phyloP scores from a whole-genome alignment of 352 stramenopile genomes.

The Pythium sp. region DNA sequence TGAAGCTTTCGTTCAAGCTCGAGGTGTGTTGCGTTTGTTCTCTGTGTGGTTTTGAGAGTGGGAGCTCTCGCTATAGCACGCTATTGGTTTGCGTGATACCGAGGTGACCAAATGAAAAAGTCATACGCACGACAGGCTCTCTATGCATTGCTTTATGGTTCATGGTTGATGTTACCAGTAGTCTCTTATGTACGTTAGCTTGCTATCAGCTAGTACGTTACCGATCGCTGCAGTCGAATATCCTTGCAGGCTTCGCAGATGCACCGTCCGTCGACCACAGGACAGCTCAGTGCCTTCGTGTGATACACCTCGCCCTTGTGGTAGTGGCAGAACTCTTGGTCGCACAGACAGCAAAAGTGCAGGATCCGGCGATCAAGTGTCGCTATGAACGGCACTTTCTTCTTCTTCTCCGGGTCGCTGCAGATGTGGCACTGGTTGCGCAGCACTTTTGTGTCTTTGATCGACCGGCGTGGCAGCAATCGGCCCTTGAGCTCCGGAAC shows the following conservation, averaged over 20 bases:
- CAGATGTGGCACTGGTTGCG: constrained; percentile 79
- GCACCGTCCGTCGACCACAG: constrained; percentile 73
- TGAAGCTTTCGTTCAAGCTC: not conserved
- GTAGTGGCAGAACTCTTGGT: constrained; percentile 82
- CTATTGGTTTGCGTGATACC: not conserved
- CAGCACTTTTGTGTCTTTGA: constrained; percentile 34
- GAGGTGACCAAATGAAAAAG: not conserved
- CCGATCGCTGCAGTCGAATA: constrained; percentile 48
- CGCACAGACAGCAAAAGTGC: constrained; percentile 80
- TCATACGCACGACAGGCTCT: not conserved
- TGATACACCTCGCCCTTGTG: constrained; percentile 80
- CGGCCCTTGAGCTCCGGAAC: constrained; percentile 72
- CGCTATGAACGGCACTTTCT: constrained; percentile 62
- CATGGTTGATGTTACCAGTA: not conserved
- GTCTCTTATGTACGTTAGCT: not conserved
- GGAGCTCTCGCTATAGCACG: not conserved
- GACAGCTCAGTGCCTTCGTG: constrained; percentile 75
- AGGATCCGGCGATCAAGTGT: constrained; percentile 68
- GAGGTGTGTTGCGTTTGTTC: not conserved
- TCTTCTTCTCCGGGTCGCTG: constrained; percentile 56
- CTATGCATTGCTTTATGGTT: not conserved
- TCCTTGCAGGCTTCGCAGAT: constrained; percentile 74
- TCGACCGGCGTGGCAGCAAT: constrained; percentile 39
- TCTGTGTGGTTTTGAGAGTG: not conserved
- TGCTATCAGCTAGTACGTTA: constrained; percentile 32